These are phyloP conservation scores for Magnaporthiopsis incrustans DNA, from an alignment of 2,329 filamentous ascomycete species.

Conservation along the genomic window DNA sequence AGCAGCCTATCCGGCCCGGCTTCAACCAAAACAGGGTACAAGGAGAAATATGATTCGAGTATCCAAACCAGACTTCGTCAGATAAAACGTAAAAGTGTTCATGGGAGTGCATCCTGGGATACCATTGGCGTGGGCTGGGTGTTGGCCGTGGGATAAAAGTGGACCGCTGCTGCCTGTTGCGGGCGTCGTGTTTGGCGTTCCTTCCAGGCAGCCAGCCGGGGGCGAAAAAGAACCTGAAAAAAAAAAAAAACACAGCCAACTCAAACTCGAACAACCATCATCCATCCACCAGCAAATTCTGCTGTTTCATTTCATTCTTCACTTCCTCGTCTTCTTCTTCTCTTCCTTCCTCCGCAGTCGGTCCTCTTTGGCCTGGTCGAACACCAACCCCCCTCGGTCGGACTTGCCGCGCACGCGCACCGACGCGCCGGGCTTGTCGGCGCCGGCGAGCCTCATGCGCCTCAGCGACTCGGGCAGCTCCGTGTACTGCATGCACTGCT, in stretches of 20 bases:
- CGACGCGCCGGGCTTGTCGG: conserved; percentile 1
- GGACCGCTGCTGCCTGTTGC: not conserved
- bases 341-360: not conserved
- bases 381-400: not conserved
- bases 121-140: not conserved
- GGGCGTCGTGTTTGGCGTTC: not conserved
- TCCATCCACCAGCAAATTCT: not conserved
- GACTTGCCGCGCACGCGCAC: not conserved
- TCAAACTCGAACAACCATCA: not conserved
- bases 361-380: conserved; percentile 9
- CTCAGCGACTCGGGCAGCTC: not conserved
- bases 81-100: too few species aligned
- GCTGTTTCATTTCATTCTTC: not conserved
- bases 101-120: not conserved
- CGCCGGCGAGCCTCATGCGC: not conserved
- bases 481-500: conserved; percentile 5
- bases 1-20: too few species aligned
- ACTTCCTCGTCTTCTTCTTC: not conserved
- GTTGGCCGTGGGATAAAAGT: not conserved
- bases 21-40: not conserved
- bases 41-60: not conserved
- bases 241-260: not conserved
- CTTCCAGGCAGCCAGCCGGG: not conserved
- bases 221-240: not conserved
- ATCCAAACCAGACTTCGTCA: too few species aligned